phyloP scores from a whole-genome alignment of 2,329 filamentous ascomycete genomes.

The Aspergillus sp. region DNA sequence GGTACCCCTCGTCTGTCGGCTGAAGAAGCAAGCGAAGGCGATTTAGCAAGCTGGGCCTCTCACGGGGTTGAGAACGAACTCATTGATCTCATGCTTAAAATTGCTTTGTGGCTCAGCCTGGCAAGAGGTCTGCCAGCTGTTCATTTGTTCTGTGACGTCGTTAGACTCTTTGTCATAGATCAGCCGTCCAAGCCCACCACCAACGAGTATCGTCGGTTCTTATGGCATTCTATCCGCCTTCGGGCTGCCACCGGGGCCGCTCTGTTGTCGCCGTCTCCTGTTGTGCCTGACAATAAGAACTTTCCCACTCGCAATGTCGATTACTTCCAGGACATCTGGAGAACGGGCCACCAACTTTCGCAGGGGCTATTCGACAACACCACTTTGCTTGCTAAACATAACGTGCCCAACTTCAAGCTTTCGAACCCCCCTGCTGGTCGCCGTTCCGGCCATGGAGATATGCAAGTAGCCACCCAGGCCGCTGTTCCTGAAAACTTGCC shows the following conservation, averaged over 20 bases:
- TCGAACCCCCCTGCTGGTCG: neutral
- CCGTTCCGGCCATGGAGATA: conserved; percentile 11
- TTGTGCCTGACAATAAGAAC: conserved; percentile 11
- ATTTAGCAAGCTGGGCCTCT: conserved; percentile 17
- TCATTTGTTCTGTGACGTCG: conserved; percentile 30
- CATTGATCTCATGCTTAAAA: conserved; percentile 23
- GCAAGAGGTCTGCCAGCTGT: conserved; percentile 27
- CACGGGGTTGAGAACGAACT: neutral
- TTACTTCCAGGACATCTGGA: conserved; percentile 22
- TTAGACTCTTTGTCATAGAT: conserved; percentile 21
- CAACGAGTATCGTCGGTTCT: conserved; percentile 9
- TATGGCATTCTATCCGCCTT: conserved; percentile 17
- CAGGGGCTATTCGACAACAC: conserved; percentile 9
- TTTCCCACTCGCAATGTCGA: conserved; percentile 13
- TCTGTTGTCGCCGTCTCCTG: conserved; percentile 5
- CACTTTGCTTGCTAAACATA: conserved; percentile 11
- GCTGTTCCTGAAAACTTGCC: neutral
- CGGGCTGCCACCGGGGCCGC: conserved; percentile 12
- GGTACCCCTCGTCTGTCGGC: conserved; percentile 13
- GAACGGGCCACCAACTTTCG: conserved; percentile 10
- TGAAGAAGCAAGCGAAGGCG: conserved; percentile 4
- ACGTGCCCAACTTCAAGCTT: conserved; percentile 7
- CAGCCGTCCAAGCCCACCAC: conserved; percentile 4
- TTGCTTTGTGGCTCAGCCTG: conserved; percentile 26
- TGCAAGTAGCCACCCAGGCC: neutral